Evolutionary conservation across 2,329 filamentous ascomycete genomes (phyloP).

Genomic region (Aspergillus cejpii): DNA sequence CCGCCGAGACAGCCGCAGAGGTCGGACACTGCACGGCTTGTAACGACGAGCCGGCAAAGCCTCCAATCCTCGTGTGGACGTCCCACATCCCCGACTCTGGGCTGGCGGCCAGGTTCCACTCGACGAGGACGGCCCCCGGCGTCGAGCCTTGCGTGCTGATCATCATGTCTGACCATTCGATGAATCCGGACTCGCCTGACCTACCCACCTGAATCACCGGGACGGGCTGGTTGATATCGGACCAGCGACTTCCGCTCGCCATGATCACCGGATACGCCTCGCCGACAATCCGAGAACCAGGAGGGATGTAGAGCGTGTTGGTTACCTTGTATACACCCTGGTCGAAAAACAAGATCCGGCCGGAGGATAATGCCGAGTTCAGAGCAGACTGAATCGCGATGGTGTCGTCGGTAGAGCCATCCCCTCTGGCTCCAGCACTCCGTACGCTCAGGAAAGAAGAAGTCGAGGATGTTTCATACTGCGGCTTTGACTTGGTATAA

Average conservation of each 20-base stretch:
- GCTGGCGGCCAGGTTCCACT: conserved; percentile 61
- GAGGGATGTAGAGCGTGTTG: conserved; percentile 44
- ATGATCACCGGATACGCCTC: conserved; percentile 52
- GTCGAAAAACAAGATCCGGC: conserved; percentile 52
- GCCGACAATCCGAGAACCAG: conserved; percentile 49
- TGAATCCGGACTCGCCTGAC: conserved; percentile 55
- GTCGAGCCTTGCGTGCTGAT: conserved; percentile 61
- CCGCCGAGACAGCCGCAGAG: conserved; percentile 32
- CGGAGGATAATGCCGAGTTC: conserved; percentile 43
- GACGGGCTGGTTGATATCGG: conserved; percentile 52
- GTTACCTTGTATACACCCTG: conserved; percentile 49
- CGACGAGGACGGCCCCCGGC: conserved; percentile 62
- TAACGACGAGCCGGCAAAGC: conserved; percentile 46
- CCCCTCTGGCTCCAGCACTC: conserved; percentile 42
- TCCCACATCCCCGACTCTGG: conserved; percentile 51
- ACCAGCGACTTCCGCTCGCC: conserved; percentile 52
- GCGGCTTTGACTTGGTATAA: conserved; percentile 48
- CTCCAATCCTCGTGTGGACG: conserved; percentile 47
- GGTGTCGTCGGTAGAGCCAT: conserved; percentile 56
- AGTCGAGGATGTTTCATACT: conserved; percentile 42
- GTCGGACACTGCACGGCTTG: conserved; percentile 40
- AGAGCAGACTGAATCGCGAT: conserved; percentile 54
- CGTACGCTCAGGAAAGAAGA: conserved; percentile 43
- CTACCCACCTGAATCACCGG: conserved; percentile 62
- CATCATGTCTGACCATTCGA: conserved; percentile 68